Evolutionary conservation across 495 filamentous ascomycete genomes (phyloP).

Genomic region (Hypoxylon lenormandii): DNA sequence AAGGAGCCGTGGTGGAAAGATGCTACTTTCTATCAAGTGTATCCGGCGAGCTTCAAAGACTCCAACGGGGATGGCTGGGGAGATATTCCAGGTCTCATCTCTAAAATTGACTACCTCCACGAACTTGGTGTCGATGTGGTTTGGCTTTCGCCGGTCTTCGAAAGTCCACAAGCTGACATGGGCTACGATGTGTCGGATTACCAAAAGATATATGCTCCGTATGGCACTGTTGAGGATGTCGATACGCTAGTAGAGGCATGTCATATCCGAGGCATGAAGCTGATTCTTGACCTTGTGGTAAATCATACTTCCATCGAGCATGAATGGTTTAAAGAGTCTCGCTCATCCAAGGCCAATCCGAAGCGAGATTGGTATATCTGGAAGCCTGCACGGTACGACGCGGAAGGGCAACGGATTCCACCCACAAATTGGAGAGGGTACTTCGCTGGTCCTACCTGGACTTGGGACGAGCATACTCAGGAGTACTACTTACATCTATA

Average conservation of each 20-base stretch:
- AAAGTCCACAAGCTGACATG: constrained; percentile 73
- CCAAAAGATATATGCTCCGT: constrained; percentile 69
- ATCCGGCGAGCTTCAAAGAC: constrained; percentile 74
- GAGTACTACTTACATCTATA: constrained; percentile 81
- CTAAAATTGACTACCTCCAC: constrained; percentile 73
- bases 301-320: constrained; percentile 86
- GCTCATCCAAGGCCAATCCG: constrained; percentile 68
- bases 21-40: constrained; percentile 73
- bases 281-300: constrained; percentile 79
- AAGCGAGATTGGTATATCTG: constrained; percentile 82
- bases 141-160: constrained; percentile 76
- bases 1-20: constrained; percentile 58
- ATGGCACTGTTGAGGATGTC: constrained; percentile 73
- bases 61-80: constrained; percentile 75
- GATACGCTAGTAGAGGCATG: constrained; percentile 70
- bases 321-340: constrained; percentile 77
- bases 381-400: constrained; percentile 69
- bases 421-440: constrained; percentile 77
- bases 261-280: constrained; percentile 71
- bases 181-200: constrained; percentile 79
- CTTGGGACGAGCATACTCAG: constrained; percentile 70
- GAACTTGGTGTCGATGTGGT: constrained; percentile 73
- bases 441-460: constrained; percentile 71
- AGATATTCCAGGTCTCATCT: constrained; percentile 74
- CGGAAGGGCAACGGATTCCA: constrained; percentile 69